Base-by-base conservation (phyloP, 805 yeast species). In the Cyberlindnera saturnus region DNA sequence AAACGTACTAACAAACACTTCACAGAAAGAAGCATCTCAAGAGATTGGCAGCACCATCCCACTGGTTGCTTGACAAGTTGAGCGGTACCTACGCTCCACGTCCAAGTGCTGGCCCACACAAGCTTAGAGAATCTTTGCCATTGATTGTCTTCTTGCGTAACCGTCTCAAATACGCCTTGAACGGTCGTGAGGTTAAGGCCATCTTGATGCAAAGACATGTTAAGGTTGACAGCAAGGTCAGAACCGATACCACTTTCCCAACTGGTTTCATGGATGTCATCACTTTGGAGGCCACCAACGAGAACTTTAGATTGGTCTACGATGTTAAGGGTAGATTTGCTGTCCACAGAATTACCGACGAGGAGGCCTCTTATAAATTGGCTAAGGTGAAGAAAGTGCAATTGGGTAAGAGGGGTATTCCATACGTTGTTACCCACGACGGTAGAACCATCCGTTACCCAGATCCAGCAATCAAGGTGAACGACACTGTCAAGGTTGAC, bases 31-130 rank as follows among this genome's bases (percentile, higher is more conserved):
- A 91, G 83, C 97, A 91, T 75, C 84, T 90, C 74, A 90, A 91
- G 84, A 89, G 98, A 85, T 85, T 91, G 77, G 96, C 98, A 74
- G 99, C 99, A 74, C 99, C 99, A 82, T 85, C 90, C 81, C 99
- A 93, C 85, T 93, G 99, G 99, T 86, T 93, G 95, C 87, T 93
- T 81, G 99, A 95, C 95, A 93, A 93, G 80, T 81, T 93, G 79
- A 86, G 97, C 70, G 99, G 99, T 73, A 80, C 87, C 69, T 93
- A 93, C 74, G 99, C 99, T 57, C 99, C 99, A 79, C 89, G 98
- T 80, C 96, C 98, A 70, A 89, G 97, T 56, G 84, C 96, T 64
- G 99, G 99, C 81, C 99, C 99, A 72, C 99, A 91, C 82, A 93
- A 91, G 77, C 82, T 90, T 71, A 84, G 97, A 75, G 98, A 90